Evolutionary conservation across 345 rosid genomes (phyloP).

Genomic region (Citrus glauca): DNA sequence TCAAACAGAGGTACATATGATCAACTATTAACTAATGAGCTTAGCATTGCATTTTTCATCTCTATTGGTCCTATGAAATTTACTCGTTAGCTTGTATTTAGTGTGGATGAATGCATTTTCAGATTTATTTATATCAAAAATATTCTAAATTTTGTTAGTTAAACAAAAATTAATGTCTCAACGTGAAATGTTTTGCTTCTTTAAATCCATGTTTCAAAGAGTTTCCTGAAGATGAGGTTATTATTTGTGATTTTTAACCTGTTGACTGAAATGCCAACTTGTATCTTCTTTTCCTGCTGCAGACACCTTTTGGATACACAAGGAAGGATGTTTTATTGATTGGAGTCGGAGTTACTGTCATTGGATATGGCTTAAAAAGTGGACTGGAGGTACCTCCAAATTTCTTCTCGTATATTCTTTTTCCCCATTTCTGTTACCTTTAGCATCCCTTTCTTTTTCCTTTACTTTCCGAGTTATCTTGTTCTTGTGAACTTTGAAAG

Average conservation of each 20-base stretch:
- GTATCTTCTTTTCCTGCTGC: conserved; percentile 18
- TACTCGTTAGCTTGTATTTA: background rate
- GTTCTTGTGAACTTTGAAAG: background rate
- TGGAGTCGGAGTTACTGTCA: conserved; percentile 75
- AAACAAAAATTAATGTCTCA: background rate
- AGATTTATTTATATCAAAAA: background rate
- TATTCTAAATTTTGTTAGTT: background rate
- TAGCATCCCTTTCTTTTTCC: background rate
- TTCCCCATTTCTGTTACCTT: background rate
- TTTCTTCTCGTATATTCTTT: background rate
- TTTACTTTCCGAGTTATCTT: background rate
- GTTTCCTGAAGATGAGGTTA: background rate
- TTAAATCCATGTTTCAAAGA: background rate
- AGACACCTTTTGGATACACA: conserved; percentile 81
- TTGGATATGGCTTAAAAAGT: conserved; percentile 74
- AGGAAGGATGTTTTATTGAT: conserved; percentile 90
- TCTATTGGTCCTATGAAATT: background rate
- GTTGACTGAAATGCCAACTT: background rate
- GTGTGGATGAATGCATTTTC: background rate
- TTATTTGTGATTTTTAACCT: background rate
- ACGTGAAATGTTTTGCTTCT: background rate
- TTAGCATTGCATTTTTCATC: background rate
- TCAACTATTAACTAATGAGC: background rate
- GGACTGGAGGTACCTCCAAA: conserved; percentile 77
- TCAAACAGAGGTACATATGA: conserved; percentile 44